These are phyloP conservation scores for Phialophora expanda DNA, from an alignment of 2,329 filamentous ascomycete genomes.

Conservation along the genomic window DNA sequence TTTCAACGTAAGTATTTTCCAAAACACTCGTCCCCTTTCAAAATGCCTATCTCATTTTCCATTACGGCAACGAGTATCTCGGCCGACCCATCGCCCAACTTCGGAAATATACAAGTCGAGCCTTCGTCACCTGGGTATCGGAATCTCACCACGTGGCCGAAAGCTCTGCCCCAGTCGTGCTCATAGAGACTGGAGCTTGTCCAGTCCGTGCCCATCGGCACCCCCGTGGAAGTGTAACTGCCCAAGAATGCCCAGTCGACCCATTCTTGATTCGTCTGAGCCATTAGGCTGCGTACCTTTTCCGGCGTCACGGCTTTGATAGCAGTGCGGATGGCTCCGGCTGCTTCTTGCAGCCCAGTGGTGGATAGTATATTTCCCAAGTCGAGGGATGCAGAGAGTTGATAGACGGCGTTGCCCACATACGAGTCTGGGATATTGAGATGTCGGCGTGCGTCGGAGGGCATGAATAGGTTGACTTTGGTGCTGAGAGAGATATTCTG, in stretches of 20 bases:
- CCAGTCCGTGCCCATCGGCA: conserved; percentile 26
- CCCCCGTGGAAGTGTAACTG: conserved; percentile 14
- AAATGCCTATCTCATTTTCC: background rate
- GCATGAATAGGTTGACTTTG: conserved; percentile 13
- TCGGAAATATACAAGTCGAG: conserved; percentile 12
- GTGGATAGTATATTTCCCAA: conserved; percentile 12
- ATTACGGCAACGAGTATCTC: conserved; percentile 17
- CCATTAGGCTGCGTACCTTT: conserved; percentile 14
- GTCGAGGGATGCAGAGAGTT: conserved; percentile 12
- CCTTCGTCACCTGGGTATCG: conserved; percentile 17
- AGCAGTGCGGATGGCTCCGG: conserved; percentile 11
- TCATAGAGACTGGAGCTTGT: conserved; percentile 16
- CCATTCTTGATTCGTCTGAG: conserved; percentile 15
- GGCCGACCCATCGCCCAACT: conserved; percentile 10
- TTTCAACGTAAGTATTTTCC: conserved; percentile 14
- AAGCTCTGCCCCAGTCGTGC: conserved; percentile 17
- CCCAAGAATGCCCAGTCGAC: conserved; percentile 19
- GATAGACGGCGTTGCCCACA: conserved; percentile 21
- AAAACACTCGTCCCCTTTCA: conserved; percentile 15
- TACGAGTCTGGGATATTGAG: conserved; percentile 17
- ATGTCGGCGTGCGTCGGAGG: conserved; percentile 19
- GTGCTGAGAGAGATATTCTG: background rate
- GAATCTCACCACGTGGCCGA: conserved; percentile 2
- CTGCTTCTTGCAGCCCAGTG: conserved; percentile 12
- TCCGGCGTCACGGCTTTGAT: conserved; percentile 17